Conservation (phyloP, 768 basidiomycete species). For the Pleurotus giganteus region DNA sequence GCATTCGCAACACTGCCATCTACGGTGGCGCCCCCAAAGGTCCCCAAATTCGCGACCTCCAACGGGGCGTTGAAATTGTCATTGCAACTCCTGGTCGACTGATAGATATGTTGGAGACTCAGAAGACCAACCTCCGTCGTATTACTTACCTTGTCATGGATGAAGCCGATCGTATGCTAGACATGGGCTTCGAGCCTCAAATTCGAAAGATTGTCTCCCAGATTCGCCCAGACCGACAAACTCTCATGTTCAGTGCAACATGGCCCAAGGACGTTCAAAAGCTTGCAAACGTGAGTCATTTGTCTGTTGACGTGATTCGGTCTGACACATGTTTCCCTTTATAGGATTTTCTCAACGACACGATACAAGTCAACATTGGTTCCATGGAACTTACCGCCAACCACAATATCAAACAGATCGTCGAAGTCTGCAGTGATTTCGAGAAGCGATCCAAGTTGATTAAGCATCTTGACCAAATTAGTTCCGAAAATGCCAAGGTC, state of each 20-base stretch:
- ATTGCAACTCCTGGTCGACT: conserved; percentile 99
- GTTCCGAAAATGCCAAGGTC: conserved; percentile 95
- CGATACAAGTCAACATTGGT: conserved; percentile 98
- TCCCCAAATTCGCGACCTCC: conserved; percentile 95
- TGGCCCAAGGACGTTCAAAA: conserved; percentile 99
- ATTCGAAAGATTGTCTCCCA: conserved; percentile 98
- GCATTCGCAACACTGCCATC: conserved; percentile 97
- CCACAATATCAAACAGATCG: conserved; percentile 94
- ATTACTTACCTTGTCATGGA: conserved; percentile 99
- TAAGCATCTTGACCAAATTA: conserved; percentile 96
- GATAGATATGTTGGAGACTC: conserved; percentile 97
- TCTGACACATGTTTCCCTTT: conserved; percentile 7
- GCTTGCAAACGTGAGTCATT: conserved; percentile 70
- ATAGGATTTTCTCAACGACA: conserved; percentile 93
- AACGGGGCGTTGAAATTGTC: conserved; percentile 95
- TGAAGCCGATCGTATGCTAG: conserved; percentile 99
- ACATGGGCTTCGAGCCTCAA: conserved; percentile 99
- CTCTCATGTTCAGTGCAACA: conserved; percentile 98
- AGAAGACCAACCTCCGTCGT: conserved; percentile 94
- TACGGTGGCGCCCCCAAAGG: conserved; percentile 99
- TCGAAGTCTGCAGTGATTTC: conserved; percentile 96
- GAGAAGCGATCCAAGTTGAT: conserved; percentile 96
- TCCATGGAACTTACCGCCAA: conserved; percentile 98
- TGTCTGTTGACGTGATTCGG: not conserved
- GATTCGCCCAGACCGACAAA: conserved; percentile 97